phyloP scores from a whole-genome alignment of 805 yeast species.

The Yamadazyma takamatsuzukensis region DNA sequence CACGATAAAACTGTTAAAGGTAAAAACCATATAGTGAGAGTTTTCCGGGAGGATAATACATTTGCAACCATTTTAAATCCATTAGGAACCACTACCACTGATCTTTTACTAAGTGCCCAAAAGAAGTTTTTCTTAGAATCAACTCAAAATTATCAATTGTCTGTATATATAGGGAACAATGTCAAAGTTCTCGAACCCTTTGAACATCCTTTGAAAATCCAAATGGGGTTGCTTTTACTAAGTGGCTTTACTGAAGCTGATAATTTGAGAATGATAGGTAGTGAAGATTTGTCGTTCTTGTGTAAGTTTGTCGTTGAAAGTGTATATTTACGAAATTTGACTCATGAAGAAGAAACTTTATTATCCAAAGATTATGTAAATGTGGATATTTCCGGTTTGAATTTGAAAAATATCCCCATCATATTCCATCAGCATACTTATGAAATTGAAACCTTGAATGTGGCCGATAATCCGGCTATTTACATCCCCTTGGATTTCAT shows the following conservation, averaged over 20 bases:
- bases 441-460: conserved; percentile 77
- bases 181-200: conserved; percentile 68
- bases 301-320: conserved; percentile 76
- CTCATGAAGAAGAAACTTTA: conserved; percentile 67
- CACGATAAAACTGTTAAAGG: conserved; percentile 17
- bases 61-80: conserved; percentile 82
- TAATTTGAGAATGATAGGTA: conserved; percentile 69
- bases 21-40: conserved; percentile 54
- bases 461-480: conserved; percentile 83
- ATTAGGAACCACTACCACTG: conserved; percentile 71
- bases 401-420: conserved; percentile 81
- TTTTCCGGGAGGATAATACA: conserved; percentile 79
- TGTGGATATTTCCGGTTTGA: conserved; percentile 69
- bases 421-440: conserved; percentile 74
- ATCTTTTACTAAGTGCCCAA: conserved; percentile 65
- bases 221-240: conserved; percentile 63
- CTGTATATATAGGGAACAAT: conserved; percentile 70
- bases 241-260: conserved; percentile 83
- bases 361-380: conserved; percentile 63
- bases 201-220: conserved; percentile 76
- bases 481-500: conserved; percentile 81
- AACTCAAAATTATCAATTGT: conserved; percentile 69
- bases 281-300: conserved; percentile 78
- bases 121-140: conserved; percentile 73
- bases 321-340: conserved; percentile 55